Conservation (phyloP, 1,139 yeast genomes). For the Blastobotrys illinoisensis region DNA sequence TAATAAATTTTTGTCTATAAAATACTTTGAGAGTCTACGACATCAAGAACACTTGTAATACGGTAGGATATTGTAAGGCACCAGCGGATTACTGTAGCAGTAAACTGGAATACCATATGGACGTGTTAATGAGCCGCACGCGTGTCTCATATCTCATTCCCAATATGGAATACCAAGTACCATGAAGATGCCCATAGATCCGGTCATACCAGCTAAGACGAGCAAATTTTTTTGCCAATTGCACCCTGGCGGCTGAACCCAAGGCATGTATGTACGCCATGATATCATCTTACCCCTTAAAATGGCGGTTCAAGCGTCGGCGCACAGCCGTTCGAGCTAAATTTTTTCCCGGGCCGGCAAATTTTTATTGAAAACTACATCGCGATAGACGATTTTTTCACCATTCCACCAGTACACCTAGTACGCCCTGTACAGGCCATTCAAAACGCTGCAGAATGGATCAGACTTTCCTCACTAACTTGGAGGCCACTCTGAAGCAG, state of each 20-base stretch:
- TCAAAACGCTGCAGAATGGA: conserved; percentile 45
- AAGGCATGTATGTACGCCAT: too few relatives aligned
- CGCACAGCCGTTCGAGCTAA: not conserved
- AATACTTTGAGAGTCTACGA: too few relatives aligned
- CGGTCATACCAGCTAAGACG: not conserved
- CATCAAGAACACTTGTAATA: too few relatives aligned
- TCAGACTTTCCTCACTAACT: conserved; percentile 57
- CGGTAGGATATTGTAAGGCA: too few relatives aligned
- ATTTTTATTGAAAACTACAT: conserved; percentile 1
- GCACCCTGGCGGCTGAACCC: too few relatives aligned
- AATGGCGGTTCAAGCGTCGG: not conserved
- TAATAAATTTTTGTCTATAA: too few relatives aligned
- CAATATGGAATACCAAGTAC: not conserved
- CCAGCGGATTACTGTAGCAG: too few relatives aligned
- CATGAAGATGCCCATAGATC: not conserved
- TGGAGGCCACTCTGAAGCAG: conserved; percentile 74
- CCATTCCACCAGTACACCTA: conserved; percentile 1
- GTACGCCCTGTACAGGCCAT: not conserved
- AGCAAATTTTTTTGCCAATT: too few relatives aligned
- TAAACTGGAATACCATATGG: too few relatives aligned
- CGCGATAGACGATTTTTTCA: not conserved
- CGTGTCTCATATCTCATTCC: not conserved
- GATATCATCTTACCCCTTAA: not conserved
- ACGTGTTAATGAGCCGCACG: not conserved
- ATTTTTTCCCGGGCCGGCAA: not conserved